These are phyloP conservation scores for Isatis lusitanica DNA, from an alignment of 441 rosid species.

Conservation along the genomic window DNA sequence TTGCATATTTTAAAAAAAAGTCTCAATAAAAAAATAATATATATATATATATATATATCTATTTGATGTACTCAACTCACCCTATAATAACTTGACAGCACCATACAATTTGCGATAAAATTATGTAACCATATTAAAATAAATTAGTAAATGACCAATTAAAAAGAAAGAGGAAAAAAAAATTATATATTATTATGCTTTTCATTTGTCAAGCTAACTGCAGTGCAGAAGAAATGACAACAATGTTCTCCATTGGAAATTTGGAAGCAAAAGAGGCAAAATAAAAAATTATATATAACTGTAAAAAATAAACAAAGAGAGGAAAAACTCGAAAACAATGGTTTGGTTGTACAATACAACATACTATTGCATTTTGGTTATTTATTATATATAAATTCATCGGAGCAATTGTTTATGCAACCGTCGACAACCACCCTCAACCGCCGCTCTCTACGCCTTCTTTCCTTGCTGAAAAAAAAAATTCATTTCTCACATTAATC, in stretches of 20 bases:
- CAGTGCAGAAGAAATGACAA: slow-evolving; percentile 21
- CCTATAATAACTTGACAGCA: not conserved
- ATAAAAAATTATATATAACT: slow-evolving; percentile 13
- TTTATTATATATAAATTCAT: slow-evolving; percentile 27
- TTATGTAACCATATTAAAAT: not conserved
- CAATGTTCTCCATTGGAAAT: slow-evolving; percentile 18
- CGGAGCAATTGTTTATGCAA: slow-evolving; percentile 15
- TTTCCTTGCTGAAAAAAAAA: slow-evolving; percentile 26
- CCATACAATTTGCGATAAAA: no score
- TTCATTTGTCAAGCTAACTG: slow-evolving; percentile 18
- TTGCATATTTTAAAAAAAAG: not conserved
- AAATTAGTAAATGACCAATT: not conserved
- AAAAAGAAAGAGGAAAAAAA: not conserved
- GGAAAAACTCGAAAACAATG: slow-evolving; percentile 27
- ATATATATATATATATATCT: not conserved
- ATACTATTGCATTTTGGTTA: slow-evolving; percentile 34
- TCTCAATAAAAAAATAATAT: not conserved
- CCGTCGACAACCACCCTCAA: slow-evolving; percentile 13
- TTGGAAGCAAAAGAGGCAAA: not conserved
- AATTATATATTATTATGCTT: slow-evolving; percentile 14
- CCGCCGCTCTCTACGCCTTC: slow-evolving; percentile 25
- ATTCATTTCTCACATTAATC: slow-evolving; percentile 11
- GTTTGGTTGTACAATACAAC: slow-evolving; percentile 35
- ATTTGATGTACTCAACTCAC: no score
- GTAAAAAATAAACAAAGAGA: not conserved